Base-by-base conservation (phyloP, 768 basidiomycete genomes). In the Mycena capillaripes region DNA sequence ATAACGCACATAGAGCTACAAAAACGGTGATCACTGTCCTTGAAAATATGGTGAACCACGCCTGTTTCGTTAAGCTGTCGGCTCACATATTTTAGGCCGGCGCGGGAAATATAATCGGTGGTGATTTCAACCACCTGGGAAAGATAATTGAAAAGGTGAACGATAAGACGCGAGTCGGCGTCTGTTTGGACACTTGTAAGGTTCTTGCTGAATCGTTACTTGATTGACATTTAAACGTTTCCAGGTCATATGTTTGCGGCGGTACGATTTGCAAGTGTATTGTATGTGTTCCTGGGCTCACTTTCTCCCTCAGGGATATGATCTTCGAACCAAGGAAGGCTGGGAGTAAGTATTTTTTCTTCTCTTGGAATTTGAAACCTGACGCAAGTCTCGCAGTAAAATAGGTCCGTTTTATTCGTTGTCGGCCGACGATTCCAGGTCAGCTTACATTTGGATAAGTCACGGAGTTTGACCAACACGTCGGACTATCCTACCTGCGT, bases 181-280 rank as follows among this genome's bases (percentile, higher is more conserved):
- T 96, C 6, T 97, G 95, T 79, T 82, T 97, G 48, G 95, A 97
- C 81, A 96, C 96, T 0, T 97, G 95, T 92, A 75, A 59, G 85
- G 80, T 6, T 23, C 25, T n/a, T 40, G 17, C 59, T 52, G 11
- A 44, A 34, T 29, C 40, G 17, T 44, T 16, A 34, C 29, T 38
- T 66, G 21, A 27, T 3, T 10, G 42, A 52, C 56, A 36, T 36
- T 25, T 16, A 12, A 30, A 16, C 23, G 29, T n/a, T 21, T 55
- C 7, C 61, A 94, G 93, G 92, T 79, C 95, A 95, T 81, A 83
- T 92, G 76, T 94, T 94, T 68, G 91, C 94, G 4, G 93, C 95
- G 2, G 92, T 93, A 78, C 70, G 89, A 78, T 34, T 52, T 17
- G 7, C 19, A 4, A n/a, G 29, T 0, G 4, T 21, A 19, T 30